These are phyloP conservation scores for Monosporozyma yasuniensis DNA, from an alignment of 805 yeast genomes.

Conservation along the genomic window DNA sequence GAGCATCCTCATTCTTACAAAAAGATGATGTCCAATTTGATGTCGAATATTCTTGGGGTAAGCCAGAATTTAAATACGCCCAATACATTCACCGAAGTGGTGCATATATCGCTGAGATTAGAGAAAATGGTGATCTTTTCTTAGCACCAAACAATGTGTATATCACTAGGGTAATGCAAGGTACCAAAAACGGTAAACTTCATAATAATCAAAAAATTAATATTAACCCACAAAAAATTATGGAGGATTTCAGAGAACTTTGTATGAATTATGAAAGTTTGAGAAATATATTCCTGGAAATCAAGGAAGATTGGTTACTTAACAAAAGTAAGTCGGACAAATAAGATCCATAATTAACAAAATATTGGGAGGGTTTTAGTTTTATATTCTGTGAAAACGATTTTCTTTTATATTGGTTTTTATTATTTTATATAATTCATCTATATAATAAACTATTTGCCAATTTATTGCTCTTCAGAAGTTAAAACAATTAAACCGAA, in stretches of 20 bases:
- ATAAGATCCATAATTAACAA: too few relatives aligned
- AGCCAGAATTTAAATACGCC: conserved; percentile 67
- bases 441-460: neutral
- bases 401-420: too few relatives aligned
- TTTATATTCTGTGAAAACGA: too few relatives aligned
- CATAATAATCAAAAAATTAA: conserved; percentile 30
- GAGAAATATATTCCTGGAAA: conserved; percentile 48
- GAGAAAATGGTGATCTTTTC: conserved; percentile 68
- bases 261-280: conserved; percentile 48
- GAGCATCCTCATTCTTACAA: conserved; percentile 59
- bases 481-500: neutral
- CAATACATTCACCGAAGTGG: conserved; percentile 91
- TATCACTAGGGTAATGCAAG: conserved; percentile 59
- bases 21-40: conserved; percentile 45
- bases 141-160: conserved; percentile 84
- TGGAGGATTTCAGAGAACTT: conserved; percentile 55
- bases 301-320: conserved; percentile 37
- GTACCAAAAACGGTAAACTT: conserved; percentile 25
- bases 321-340: neutral
- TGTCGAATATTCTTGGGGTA: conserved; percentile 85
- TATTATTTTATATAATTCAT: neutral
- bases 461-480: neutral
- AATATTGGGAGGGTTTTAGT: too few relatives aligned
- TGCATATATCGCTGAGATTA: conserved; percentile 76
- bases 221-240: conserved; percentile 63